phyloP scores from a whole-genome alignment of 2,329 filamentous ascomycete genomes.

The Monilinia polystroma region DNA sequence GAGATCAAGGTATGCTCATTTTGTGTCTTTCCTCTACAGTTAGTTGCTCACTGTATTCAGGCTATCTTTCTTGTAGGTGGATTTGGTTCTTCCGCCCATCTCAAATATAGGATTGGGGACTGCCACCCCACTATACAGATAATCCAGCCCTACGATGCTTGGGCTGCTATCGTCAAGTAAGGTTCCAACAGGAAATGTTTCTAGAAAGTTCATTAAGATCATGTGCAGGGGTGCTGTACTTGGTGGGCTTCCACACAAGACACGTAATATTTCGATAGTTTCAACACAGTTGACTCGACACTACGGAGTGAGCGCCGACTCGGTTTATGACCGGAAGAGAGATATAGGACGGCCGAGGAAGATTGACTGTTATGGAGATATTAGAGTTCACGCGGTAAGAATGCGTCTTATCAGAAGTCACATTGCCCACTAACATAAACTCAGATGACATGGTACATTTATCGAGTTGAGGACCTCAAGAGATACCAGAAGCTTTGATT shows the following conservation, averaged over 20 bases:
- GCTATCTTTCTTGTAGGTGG: slow-evolving; percentile 34
- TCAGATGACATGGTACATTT: slow-evolving; percentile 35
- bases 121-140: slow-evolving; percentile 38
- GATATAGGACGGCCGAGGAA: slow-evolving; percentile 22
- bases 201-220: not conserved
- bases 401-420: not conserved
- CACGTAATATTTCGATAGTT: slow-evolving; percentile 15
- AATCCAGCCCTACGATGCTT: slow-evolving; percentile 30
- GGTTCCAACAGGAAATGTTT: not conserved
- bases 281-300: slow-evolving; percentile 30
- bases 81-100: slow-evolving; percentile 31
- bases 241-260: slow-evolving; percentile 25
- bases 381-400: not conserved
- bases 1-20: slow-evolving; percentile 42
- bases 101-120: slow-evolving; percentile 44
- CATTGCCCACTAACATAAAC: not conserved
- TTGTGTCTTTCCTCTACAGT: too few relatives aligned
- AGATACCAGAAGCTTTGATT: slow-evolving; percentile 26
- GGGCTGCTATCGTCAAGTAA: slow-evolving; percentile 34
- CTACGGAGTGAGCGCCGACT: slow-evolving; percentile 28
- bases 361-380: not conserved
- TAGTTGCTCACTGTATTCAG: not conserved
- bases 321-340: slow-evolving; percentile 4
- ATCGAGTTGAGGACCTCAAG: slow-evolving; percentile 28
- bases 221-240: slow-evolving; percentile 31